These are phyloP conservation scores for Lentinula sp. DNA, from an alignment of 768 basidiomycete species.

Conservation along the genomic window DNA sequence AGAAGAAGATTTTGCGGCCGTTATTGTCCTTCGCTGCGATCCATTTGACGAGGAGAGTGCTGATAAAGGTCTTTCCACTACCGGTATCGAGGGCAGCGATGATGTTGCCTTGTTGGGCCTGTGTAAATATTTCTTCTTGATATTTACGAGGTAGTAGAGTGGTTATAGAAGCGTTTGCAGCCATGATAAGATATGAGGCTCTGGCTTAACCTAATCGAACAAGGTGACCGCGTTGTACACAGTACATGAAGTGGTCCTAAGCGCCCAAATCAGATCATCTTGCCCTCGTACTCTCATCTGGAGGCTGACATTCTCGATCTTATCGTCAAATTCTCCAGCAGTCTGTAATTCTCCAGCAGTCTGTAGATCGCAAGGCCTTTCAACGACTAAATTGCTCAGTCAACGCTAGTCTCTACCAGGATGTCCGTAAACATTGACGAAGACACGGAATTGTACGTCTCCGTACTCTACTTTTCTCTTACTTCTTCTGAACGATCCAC, in stretches of 20 bases:
- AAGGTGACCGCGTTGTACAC: too few relatives aligned
- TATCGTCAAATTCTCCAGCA: too few relatives aligned
- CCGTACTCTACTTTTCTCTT: background rate
- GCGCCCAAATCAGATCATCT: background rate
- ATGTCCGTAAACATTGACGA: slow-evolving; percentile 81
- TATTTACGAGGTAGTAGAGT: slow-evolving; percentile 38
- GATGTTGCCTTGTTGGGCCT: slow-evolving; percentile 58
- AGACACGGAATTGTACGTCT: slow-evolving; percentile 91
- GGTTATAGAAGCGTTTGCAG: background rate
- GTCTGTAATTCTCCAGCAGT: too few relatives aligned
- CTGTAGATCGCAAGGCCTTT: too few relatives aligned
- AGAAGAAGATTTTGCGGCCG: slow-evolving; percentile 66
- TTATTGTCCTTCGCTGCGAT: slow-evolving; percentile 45
- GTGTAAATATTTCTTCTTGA: slow-evolving; percentile 66
- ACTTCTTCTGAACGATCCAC: too few relatives aligned
- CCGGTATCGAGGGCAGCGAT: slow-evolving; percentile 75
- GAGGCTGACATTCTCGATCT: background rate
- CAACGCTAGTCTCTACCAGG: background rate
- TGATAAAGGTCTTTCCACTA: slow-evolving; percentile 74
- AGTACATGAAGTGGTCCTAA: background rate
- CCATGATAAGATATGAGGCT: background rate
- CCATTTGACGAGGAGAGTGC: slow-evolving; percentile 74
- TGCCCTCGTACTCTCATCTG: background rate
- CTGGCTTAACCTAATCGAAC: background rate
- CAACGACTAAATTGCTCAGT: too few relatives aligned